Evolutionary conservation across 2,329 filamentous ascomycete species (phyloP), one percentile per base, ranked within the genome.

Genomic region (Penicillium aurantiogriseum): DNA sequence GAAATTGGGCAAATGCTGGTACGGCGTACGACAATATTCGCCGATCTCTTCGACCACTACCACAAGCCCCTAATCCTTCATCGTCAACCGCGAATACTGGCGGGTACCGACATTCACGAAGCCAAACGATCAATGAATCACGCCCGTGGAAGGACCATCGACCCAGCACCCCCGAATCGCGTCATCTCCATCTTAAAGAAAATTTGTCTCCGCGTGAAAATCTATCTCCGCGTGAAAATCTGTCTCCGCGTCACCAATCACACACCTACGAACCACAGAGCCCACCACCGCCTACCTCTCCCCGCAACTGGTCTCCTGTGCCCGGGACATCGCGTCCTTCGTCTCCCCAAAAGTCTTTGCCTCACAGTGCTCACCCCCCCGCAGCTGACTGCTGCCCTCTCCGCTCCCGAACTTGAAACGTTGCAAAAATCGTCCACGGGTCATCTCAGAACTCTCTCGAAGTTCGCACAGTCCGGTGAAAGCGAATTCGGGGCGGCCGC

Each of bases 381-480:
- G 23, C 56, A 60, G 9, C 62, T 77, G 31, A 71, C 73, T 2
- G 71, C 81, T 13, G 78, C 82, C 4, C 74, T 92, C 17, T 83
- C 81, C 8, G 81, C 84, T 0, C 88, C 90, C 3, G 92, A 97
- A 62, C 81, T 97, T 11, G 85, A 92, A 71, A 88, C 85, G 35
- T 81, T 99, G 19, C 89, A 93, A 57, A 90, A 90, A 66, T 97
- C 94, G 0, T 90, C 93, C 0, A 97, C 94, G 2, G 88, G 89
- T 57, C 91, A 99, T 73, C 83, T 99, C 23, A 88, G 92, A 43
- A 92, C 91, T 0, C 80, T 97, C 38, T 96, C 93, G 7, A 89
- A 87, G 67, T 84, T 96, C 63, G 90, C 91, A 1, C 85, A 93
- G 67, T 86, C 86, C 45, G 88, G 85, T 3, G 85, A 87, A 10